phyloP scores from a whole-genome alignment of 2,329 filamentous ascomycete genomes.

The Dissoconium aciculare region DNA sequence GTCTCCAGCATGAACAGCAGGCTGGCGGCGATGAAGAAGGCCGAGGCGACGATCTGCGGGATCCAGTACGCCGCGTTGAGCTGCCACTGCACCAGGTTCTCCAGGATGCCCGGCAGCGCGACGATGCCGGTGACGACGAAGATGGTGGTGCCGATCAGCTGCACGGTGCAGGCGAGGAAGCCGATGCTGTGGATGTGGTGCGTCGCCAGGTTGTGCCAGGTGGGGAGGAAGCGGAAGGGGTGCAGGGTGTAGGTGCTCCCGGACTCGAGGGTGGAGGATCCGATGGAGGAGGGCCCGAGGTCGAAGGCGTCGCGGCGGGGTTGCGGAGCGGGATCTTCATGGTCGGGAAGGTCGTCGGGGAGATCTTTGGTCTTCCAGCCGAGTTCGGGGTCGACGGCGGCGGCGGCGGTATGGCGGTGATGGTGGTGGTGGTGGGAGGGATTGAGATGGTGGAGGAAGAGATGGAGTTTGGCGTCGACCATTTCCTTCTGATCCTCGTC shows the following conservation, averaged over 20 bases:
- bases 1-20: slow-evolving; percentile 19
- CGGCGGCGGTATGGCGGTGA: not conserved
- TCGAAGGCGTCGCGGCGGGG: no score
- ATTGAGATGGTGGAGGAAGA: slow-evolving; percentile 8
- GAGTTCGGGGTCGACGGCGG: not conserved
- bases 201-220: slow-evolving; percentile 14
- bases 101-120: slow-evolving; percentile 16
- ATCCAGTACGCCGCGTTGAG: slow-evolving; percentile 16
- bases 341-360: no score
- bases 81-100: slow-evolving; percentile 13
- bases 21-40: slow-evolving; percentile 18
- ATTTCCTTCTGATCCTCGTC: slow-evolving; percentile 16
- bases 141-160: slow-evolving; percentile 19
- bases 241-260: no score
- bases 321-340: no score
- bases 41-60: slow-evolving; percentile 17
- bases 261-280: no score
- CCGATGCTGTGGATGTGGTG: slow-evolving; percentile 20
- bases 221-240: slow-evolving; percentile 15
- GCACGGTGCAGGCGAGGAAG: slow-evolving; percentile 18
- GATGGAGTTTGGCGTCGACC: slow-evolving; percentile 17
- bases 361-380: no score
- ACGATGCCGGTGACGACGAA: slow-evolving; percentile 16
- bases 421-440: slow-evolving; percentile 5
- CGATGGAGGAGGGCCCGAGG: no score